Conservation (phyloP, 2,329 filamentous ascomycete species). For the Colletotrichum eremochloae region DNA sequence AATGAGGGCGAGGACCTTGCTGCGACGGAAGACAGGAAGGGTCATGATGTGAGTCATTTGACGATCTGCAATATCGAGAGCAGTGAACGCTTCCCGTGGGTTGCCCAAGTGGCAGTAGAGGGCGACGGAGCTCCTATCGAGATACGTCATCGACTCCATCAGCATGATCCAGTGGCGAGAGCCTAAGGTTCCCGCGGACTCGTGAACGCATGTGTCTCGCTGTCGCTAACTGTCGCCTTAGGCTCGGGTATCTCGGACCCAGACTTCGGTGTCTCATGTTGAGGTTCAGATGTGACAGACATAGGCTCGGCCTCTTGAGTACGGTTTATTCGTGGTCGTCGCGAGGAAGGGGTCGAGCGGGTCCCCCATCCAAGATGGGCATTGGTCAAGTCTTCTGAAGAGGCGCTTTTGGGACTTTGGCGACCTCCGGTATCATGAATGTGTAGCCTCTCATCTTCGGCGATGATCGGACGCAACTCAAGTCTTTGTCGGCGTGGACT, state of each 20-base stretch:
- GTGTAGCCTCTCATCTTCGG: background rate
- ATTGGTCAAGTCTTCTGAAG: slow-evolving; percentile 16
- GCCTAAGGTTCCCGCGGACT: background rate
- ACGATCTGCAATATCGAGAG: background rate
- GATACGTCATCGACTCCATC: background rate
- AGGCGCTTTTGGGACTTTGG: slow-evolving; percentile 3
- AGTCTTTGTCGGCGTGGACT: background rate
- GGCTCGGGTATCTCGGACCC: background rate
- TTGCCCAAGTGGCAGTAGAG: background rate
- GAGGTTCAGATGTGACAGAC: too few relatives aligned
- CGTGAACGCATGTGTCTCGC: background rate
- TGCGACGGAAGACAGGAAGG: background rate
- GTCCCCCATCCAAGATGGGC: slow-evolving; percentile 3
- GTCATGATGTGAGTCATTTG: background rate
- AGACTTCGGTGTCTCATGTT: background rate
- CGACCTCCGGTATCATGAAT: background rate
- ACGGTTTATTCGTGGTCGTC: background rate
- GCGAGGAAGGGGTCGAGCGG: background rate
- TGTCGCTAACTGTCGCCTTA: background rate
- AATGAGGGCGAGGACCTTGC: background rate
- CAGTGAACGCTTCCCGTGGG: background rate
- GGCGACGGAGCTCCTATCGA: background rate
- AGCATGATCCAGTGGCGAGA: background rate
- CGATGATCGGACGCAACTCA: background rate
- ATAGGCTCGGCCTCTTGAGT: too few relatives aligned